A percentile compares a stretch with the other conserved stretches of the same genome.
phyloP scores from a whole-genome alignment of 2,329 filamentous ascomycete species.

The Alternaria sp. region DNA sequence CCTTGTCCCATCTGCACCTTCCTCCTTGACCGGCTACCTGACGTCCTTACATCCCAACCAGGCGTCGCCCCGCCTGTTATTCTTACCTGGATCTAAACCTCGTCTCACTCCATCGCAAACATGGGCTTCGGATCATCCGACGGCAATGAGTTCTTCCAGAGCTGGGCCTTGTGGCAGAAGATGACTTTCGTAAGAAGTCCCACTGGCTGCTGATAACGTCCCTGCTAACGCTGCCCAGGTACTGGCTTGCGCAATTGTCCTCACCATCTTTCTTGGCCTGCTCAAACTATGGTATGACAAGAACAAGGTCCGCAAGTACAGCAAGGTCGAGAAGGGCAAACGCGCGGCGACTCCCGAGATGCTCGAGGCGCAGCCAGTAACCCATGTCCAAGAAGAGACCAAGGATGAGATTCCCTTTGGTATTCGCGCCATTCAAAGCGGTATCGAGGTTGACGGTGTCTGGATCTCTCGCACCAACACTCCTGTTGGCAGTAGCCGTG shows the following conservation, averaged over 20 bases:
- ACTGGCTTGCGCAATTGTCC: constrained; percentile 72
- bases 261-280: constrained; percentile 74
- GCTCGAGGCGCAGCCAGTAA: constrained; percentile 71
- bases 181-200: constrained; percentile 79
- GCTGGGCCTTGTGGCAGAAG: constrained; percentile 86
- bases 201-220: background rate
- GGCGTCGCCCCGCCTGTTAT: constrained; percentile 25
- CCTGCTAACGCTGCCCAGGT: constrained; percentile 62
- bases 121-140: constrained; percentile 37
- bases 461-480: constrained; percentile 60
- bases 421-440: constrained; percentile 82
- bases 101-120: constrained; percentile 21
- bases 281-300: constrained; percentile 66
- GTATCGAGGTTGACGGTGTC: constrained; percentile 84
- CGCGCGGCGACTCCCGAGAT: constrained; percentile 62
- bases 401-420: constrained; percentile 81
- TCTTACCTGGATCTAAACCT: constrained; percentile 27
- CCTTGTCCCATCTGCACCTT: constrained; percentile 21
- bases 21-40: constrained; percentile 9
- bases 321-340: constrained; percentile 49
- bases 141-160: constrained; percentile 53
- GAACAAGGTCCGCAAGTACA: constrained; percentile 54
- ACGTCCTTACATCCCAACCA: constrained; percentile 8
- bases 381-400: constrained; percentile 59
- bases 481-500: constrained; percentile 48